These are phyloP conservation scores for Bipolaris oryzae DNA, from an alignment of 2,329 filamentous ascomycete species.

Conservation along the genomic window DNA sequence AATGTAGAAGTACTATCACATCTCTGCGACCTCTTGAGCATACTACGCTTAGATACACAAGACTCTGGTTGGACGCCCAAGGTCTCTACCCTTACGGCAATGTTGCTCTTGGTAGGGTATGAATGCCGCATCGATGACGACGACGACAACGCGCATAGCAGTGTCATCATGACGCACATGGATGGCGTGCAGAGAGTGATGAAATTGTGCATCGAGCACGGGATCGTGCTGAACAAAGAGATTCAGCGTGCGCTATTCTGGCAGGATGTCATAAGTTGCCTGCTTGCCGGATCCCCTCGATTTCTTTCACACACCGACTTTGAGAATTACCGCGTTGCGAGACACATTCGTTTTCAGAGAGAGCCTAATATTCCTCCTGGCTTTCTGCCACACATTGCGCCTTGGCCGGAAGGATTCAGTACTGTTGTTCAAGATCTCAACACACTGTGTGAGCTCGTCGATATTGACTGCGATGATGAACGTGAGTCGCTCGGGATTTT, in stretches of 20 bases:
- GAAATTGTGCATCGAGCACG: constrained; percentile 6
- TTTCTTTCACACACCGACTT: constrained; percentile 20
- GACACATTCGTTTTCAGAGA: not conserved
- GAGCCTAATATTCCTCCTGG: constrained; percentile 7
- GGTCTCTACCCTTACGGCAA: constrained; percentile 24
- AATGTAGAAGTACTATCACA: constrained; percentile 21
- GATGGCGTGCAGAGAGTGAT: constrained; percentile 17
- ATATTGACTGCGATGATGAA: constrained; percentile 1
- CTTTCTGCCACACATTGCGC: constrained; percentile 2
- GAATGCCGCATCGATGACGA: constrained; percentile 20
- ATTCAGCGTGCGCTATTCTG: constrained; percentile 24
- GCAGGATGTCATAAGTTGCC: constrained; percentile 26
- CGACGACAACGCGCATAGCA: constrained; percentile 1
- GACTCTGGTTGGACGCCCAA: constrained; percentile 9
- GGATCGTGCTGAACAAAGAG: constrained; percentile 9
- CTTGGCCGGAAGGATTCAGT: constrained; percentile 7
- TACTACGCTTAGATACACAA: constrained; percentile 13
- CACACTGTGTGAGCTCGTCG: constrained; percentile 15
- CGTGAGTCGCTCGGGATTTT: constrained; percentile 8
- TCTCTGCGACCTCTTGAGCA: constrained; percentile 20
- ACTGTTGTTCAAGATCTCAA: constrained; percentile 20
- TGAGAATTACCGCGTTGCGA: constrained; percentile 4
- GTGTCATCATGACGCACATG: constrained; percentile 21
- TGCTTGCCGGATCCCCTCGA: constrained; percentile 18
- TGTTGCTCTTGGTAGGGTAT: constrained; percentile 28